Base-by-base conservation (phyloP, 352 stramenopile genomes). In the Phytophthora gonapodyides region DNA sequence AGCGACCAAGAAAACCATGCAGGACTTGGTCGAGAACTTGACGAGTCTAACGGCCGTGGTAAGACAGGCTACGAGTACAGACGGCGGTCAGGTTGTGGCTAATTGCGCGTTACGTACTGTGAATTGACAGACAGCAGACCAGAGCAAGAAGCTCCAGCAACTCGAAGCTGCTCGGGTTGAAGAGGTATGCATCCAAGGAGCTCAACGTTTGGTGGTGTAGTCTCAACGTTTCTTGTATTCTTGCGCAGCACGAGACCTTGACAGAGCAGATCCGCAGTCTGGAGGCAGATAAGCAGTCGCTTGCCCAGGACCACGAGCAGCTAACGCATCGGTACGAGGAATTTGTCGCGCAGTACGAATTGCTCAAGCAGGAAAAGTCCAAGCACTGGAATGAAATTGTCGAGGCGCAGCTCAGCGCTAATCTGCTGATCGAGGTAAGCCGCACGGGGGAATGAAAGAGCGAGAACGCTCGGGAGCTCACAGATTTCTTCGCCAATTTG, bases 331-430 rank as follows among this genome's bases (percentile, higher is more conserved):
- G 80, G 44, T 75, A 87, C 10, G 69, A 80, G 44, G 66, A 76
- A 11, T 72, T 85, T 27, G 15, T 84, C 0, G 72, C 69, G 9
- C 73, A 84, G 38, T 83, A 79, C 37, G 78, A 90, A 21, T 19
- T 75, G 13, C 56, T 88, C 12, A 76, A 91, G 43, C 61, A 75
- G 16, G 78, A 89, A 47, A 89, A 90, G 41, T 72, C 77, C 7
- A 80, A 81, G 38, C 78, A 87, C 38, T 87, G 73, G 76, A 91
- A 87, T 43, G 82, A 91, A 33, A 88, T 90, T 60, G 76, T 89
- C 21, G 52, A 76, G 16, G 80, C 76, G 9, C 82, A 93, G 68
- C 58, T 90, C 13, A 91, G 82, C 53, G 80, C 84, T 17, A 91
- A 91, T 43, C 46, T 89, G 36, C 66, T 89, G 16, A 91, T 93